Evolutionary conservation across 345 rosid species (phyloP).

Genomic region (Brassica nigra): DNA sequence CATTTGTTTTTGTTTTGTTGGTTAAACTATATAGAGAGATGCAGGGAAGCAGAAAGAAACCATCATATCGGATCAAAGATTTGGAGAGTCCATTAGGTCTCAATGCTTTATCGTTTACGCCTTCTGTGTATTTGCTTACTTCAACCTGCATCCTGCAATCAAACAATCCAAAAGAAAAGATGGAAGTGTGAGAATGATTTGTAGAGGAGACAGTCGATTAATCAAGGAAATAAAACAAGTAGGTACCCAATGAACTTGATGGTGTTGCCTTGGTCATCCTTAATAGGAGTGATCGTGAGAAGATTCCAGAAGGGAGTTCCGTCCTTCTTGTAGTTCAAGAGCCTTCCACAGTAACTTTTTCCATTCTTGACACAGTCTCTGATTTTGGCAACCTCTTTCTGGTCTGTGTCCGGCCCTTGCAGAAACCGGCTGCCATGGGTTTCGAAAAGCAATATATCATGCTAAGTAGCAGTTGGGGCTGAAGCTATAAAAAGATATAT

Average conservation of each 20-base stretch:
- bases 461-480: neutral
- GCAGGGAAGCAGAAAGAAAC: constrained; percentile 50
- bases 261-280: constrained; percentile 73
- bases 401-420: constrained; percentile 89
- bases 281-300: constrained; percentile 89
- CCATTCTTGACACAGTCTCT: constrained; percentile 73
- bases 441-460: constrained; percentile 4
- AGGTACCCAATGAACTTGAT: constrained; percentile 91
- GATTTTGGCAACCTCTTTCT: constrained; percentile 71
- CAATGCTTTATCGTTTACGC: constrained; percentile 63
- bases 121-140: constrained; percentile 96
- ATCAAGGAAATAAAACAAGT: neutral
- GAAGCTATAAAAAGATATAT: neutral
- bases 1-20: no score
- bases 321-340: constrained; percentile 93
- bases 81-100: constrained; percentile 90
- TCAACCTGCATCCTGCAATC: constrained; percentile 93
- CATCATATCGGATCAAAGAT: constrained; percentile 89
- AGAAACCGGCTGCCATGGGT: constrained; percentile 77
- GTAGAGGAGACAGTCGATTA: neutral
- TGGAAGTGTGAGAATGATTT: constrained; percentile 3
- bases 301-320: constrained; percentile 98
- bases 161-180: neutral
- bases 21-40: neutral
- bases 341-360: constrained; percentile 82